Base-by-base conservation (phyloP, 768 basidiomycete species). In the Agaricus subrufescens region DNA sequence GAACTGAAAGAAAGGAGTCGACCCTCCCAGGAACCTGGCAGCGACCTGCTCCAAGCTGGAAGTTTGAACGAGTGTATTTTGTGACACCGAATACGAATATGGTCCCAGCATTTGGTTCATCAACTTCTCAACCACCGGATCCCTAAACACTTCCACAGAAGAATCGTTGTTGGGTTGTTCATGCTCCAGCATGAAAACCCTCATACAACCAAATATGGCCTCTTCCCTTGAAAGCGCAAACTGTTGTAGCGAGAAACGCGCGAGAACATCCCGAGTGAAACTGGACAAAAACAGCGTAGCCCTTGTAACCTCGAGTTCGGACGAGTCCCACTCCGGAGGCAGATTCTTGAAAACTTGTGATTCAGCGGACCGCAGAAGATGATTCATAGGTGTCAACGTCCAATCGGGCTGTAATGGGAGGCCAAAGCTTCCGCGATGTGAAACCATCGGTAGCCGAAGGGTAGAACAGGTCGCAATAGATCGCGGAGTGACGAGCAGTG, bases 111-210 rank as follows among this genome's bases (percentile, higher is more conserved):
- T 66, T 31, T 75, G 72, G 0, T 70, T 65, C 83, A 95, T 86
- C 43, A 86, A 67, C 4, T 63, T 70, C 26, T 73, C 76, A 2
- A 97, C 86, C 5, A 77, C 64, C 1, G 60, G 60, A 69, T 97
- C 91, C n/a, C 93, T 76, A 70, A 91, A 98, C 2, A 97, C 85
- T 61, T 94, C 89, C 44, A 76, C 82, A 0, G 69, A 59, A 25
- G 79, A 75, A 54, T 77, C 74, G 12, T 70, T 73, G 50, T 81
- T 72, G 0, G 71, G 64, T 61, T 91, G 86, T 1, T 82, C 91
- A 65, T 96, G 91, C 67, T 98, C 95, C 29, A 98, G 82, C 94
- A 97, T 95, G 71, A 93, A 94, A 14, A 97, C 83, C 61, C 91
- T 91, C 91, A 97, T 95, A 60, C 93, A 88, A 19, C 78, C 81